Conservation (phyloP, 2,329 filamentous ascomycete genomes). For the Xylogone sp. region DNA sequence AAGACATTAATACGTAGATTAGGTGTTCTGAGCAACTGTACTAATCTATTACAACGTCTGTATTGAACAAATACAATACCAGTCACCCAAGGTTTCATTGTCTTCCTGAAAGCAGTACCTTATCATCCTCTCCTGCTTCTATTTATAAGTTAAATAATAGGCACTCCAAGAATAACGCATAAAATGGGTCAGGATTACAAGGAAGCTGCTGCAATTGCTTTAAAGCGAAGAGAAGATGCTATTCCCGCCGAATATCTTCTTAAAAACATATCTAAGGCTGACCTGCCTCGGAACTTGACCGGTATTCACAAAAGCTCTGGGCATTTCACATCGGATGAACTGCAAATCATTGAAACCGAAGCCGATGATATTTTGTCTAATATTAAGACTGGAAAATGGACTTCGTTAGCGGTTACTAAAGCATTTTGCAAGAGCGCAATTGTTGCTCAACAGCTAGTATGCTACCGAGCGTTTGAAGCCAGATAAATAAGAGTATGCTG, state of each 20-base stretch:
- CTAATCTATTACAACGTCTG: no score
- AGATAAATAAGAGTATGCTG: no score
- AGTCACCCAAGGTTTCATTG: no score
- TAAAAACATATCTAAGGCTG: slow-evolving; percentile 13
- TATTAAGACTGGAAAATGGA: slow-evolving; percentile 37
- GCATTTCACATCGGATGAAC: slow-evolving; percentile 34
- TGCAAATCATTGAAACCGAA: slow-evolving; percentile 42
- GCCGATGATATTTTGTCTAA: slow-evolving; percentile 31
- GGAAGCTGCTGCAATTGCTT: slow-evolving; percentile 32
- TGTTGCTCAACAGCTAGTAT: slow-evolving; percentile 51
- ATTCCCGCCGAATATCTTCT: slow-evolving; percentile 27
- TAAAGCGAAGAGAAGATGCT: slow-evolving; percentile 27
- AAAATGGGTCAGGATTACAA: slow-evolving; percentile 31
- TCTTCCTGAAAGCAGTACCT: no score
- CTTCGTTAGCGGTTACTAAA: slow-evolving; percentile 44
- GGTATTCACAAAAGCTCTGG: slow-evolving; percentile 19
- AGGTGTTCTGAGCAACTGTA: no score
- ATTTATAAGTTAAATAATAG: not conserved
- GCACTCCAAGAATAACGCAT: not conserved
- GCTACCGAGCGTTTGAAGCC: no score
- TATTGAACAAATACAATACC: no score
- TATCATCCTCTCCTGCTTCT: no score
- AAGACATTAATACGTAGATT: no score
- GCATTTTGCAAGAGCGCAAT: slow-evolving; percentile 52
- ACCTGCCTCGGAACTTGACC: slow-evolving; percentile 22